Conservation (phyloP, 192 early-diverging fungal species). For the Backusella psychrophila region DNA sequence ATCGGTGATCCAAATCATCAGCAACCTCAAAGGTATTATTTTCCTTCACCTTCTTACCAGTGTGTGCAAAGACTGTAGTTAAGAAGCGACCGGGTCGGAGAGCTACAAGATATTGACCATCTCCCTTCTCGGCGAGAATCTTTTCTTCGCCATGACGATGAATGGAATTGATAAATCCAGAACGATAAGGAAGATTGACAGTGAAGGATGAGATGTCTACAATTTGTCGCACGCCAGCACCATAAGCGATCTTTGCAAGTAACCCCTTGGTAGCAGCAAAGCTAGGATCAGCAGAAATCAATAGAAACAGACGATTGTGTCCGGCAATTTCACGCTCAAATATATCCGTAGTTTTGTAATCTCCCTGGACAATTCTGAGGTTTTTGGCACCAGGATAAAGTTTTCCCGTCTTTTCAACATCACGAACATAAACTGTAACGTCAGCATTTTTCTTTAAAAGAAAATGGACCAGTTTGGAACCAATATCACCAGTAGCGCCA, state of each 20-base stretch:
- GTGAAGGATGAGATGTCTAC: slow-evolving; percentile 22
- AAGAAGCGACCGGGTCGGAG: slow-evolving; percentile 25
- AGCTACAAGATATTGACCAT: neutral
- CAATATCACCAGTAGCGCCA: slow-evolving; percentile 27
- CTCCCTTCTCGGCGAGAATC: neutral
- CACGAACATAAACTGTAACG: slow-evolving; percentile 9
- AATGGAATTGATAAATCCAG: slow-evolving; percentile 1
- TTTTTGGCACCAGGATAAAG: neutral
- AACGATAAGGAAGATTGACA: neutral
- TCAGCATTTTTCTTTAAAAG: slow-evolving; percentile 9
- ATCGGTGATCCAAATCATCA: neutral
- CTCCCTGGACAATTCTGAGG: slow-evolving; percentile 15
- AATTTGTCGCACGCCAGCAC: slow-evolving; percentile 24
- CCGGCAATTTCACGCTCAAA: slow-evolving; percentile 9
- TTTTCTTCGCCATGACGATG: neutral
- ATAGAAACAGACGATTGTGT: slow-evolving; percentile 16
- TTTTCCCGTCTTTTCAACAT: neutral
- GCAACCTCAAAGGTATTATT: neutral
- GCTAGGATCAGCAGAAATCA: neutral
- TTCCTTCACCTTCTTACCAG: neutral
- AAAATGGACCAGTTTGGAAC: slow-evolving; percentile 1
- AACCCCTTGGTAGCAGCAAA: neutral
- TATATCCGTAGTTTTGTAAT: neutral
- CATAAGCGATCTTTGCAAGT: slow-evolving; percentile 10
- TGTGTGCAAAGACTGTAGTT: neutral